These are phyloP conservation scores for Yamadazyma taylorii DNA, from an alignment of 1,139 yeast species.

Conservation along the genomic window DNA sequence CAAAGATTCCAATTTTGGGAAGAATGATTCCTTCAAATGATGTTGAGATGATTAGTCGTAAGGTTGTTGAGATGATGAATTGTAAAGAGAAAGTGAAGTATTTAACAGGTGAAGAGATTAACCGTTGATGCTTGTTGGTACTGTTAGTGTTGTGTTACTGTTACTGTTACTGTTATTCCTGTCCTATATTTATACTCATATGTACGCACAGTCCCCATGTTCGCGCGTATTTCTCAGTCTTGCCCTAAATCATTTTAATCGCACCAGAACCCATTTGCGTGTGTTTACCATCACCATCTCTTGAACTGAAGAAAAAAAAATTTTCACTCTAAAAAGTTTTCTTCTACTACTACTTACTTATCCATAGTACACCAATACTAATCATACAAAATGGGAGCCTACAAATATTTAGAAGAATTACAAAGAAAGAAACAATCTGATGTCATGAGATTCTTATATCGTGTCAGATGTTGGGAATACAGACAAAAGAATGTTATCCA, in stretches of 20 bases:
- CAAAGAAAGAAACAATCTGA: constrained; percentile 99
- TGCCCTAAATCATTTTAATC: no score
- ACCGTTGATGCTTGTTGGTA: neutral
- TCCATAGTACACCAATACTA: constrained; percentile 4
- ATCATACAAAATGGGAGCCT: constrained; percentile 84
- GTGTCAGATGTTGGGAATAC: constrained; percentile 99
- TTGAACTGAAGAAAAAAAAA: constrained; percentile 11
- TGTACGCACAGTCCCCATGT: no score
- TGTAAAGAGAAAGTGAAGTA: constrained; percentile 24
- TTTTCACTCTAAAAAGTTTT: constrained; percentile 8
- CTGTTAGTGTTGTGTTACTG: no score
- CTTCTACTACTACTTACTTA: neutral
- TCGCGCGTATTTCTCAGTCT: no score
- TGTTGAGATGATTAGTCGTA: neutral
- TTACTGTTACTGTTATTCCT: neutral
- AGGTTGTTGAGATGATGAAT: neutral
- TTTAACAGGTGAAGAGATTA: constrained; percentile 2
- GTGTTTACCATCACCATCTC: neutral
- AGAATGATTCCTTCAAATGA: neutral
- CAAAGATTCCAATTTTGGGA: neutral
- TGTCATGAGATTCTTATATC: constrained; percentile 96
- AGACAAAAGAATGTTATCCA: constrained; percentile 98
- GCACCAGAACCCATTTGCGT: no score
- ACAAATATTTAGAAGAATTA: constrained; percentile 98
- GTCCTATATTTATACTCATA: no score